phyloP scores from a whole-genome alignment of 495 filamentous ascomycete genomes.

The Aspergillus nanangensis region DNA sequence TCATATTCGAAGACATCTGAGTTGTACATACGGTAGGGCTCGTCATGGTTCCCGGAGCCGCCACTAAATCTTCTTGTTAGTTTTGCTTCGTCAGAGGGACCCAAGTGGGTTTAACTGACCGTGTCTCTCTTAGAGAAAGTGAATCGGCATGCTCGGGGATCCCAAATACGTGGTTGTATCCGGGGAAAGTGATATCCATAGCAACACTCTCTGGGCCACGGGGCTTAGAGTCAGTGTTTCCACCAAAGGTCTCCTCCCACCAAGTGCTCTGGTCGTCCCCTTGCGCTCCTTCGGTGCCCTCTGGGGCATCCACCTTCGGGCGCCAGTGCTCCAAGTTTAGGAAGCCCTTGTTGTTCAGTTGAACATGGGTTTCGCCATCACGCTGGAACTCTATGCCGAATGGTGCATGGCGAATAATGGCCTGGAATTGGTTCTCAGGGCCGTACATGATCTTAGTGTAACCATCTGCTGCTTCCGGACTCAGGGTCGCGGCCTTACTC shows the following conservation, averaged over 20 bases:
- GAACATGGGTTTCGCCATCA: constrained; percentile 76
- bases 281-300: constrained; percentile 33
- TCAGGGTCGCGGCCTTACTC: constrained; percentile 62
- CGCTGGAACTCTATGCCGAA: constrained; percentile 83
- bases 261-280: constrained; percentile 83
- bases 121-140: constrained; percentile 81
- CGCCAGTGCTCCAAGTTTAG: constrained; percentile 96
- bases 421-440: constrained; percentile 68
- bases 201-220: constrained; percentile 84
- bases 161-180: constrained; percentile 88
- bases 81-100: not conserved
- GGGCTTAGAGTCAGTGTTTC: constrained; percentile 90
- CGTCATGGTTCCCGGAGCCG: constrained; percentile 74
- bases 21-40: constrained; percentile 97
- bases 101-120: constrained; percentile 39
- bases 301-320: constrained; percentile 68
- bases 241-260: constrained; percentile 97
- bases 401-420: constrained; percentile 74
- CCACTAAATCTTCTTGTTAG: constrained; percentile 46
- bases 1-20: constrained; percentile 97
- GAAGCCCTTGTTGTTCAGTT: constrained; percentile 80
- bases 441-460: constrained; percentile 79
- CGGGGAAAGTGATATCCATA: constrained; percentile 86
- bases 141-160: constrained; percentile 92
- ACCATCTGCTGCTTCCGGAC: constrained; percentile 50